phyloP scores from a whole-genome alignment of 306 rosid species.

The Sphenostylis stenocarpa region DNA sequence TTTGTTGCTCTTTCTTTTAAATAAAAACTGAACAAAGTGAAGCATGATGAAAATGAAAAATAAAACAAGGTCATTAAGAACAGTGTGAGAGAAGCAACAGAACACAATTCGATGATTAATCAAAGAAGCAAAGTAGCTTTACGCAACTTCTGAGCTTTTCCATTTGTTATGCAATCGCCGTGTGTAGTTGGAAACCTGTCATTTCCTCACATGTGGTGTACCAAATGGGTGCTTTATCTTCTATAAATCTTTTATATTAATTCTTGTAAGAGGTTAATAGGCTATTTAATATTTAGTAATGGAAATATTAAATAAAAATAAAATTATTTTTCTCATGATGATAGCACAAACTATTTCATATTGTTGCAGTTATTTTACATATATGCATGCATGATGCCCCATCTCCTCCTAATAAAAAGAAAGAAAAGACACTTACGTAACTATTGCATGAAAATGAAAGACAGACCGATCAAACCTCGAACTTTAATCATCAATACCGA shows the following conservation, averaged over 20 bases:
- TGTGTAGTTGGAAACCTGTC: background rate
- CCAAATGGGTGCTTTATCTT: background rate
- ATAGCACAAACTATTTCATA: background rate
- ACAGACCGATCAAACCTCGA: background rate
- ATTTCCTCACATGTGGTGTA: background rate
- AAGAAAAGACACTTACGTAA: background rate
- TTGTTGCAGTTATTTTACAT: background rate
- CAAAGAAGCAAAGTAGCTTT: background rate
- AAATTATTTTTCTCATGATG: too few species aligned
- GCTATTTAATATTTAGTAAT: too few species aligned
- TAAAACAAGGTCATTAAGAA: too few species aligned
- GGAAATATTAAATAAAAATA: too few species aligned
- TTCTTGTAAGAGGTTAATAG: too few species aligned
- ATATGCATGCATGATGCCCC: background rate
- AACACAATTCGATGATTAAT: background rate
- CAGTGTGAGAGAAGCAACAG: background rate
- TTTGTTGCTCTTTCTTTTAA: too few species aligned
- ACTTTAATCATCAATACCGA: background rate
- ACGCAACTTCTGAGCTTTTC: background rate
- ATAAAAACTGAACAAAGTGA: too few species aligned
- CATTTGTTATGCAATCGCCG: background rate
- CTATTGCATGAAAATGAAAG: background rate
- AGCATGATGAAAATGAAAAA: too few species aligned
- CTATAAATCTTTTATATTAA: too few species aligned
- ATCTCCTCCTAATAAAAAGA: too few species aligned